Base-by-base conservation (phyloP, 1,284 basidiomycete species). In the Microbotryum silenes-acaulis region DNA sequence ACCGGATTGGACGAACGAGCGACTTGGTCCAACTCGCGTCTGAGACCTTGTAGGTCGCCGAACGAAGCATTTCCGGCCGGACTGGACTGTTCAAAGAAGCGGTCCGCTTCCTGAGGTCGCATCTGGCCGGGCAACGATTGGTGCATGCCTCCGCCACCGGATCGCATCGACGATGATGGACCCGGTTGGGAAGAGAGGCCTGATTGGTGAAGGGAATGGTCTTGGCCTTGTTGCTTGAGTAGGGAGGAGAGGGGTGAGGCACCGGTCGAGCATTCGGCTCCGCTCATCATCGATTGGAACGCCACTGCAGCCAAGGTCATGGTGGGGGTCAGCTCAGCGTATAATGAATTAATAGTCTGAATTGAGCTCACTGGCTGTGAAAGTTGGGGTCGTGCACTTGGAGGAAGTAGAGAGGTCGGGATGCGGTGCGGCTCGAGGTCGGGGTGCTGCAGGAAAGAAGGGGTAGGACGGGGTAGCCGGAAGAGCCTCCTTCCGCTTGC, bases 231-330 rank as follows among this genome's bases (percentile, higher is more conserved):
- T 71, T 96, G 88, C 75, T 97, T 97, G 63, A 94, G 80, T 50
- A 97, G 86, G 72, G 91, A 88, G 21, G 88, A 85, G 37, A 98
- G 80, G 5, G 92, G 91, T 74, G 97, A 97, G 59, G 86, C 82
- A 7, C 85, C 81, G 25, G 85, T 83, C 9, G 87, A 87, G 76
- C 93, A 96, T 94, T 69, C 93, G 58, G 91, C 84, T 66, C 91
- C 92, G 59, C 88, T 91, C 68, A 97, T 84, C 66, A 97, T 82
- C 61, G 78, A 74, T 58, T 75, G 72, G 66, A 79, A 77, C 16
- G 76, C 70, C 75, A 77, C 76, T 42, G 37, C 37, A 31, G 31
- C 9, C 31, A 31, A 7, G 31, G 31, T 9, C 31, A 10, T 31
- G 29, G 31, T 31, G 31, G 31, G 31, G 31, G 31, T 31, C 8